Conservation (phyloP, 169 alveolate species). For the Plasmodium sp. region DNA sequence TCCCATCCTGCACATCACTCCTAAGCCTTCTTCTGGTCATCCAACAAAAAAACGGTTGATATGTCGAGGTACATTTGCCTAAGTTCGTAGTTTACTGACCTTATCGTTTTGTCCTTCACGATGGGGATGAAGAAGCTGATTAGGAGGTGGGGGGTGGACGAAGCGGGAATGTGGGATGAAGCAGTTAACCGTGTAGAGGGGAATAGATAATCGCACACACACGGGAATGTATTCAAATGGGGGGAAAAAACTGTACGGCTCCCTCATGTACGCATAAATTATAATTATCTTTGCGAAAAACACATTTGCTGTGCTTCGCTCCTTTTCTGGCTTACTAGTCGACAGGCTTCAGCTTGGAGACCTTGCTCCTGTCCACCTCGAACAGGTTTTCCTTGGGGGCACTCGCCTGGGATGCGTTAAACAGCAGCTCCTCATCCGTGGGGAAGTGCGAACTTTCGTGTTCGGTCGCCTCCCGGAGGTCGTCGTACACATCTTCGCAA, state of each 20-base stretch:
- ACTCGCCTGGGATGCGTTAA: background rate
- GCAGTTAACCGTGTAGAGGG: background rate
- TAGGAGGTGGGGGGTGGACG: background rate
- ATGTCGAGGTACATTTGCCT: slow-evolving; percentile 68
- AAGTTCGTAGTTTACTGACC: slow-evolving; percentile 50
- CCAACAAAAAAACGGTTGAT: slow-evolving; percentile 67
- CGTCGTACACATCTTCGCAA: slow-evolving; percentile 56
- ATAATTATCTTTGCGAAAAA: background rate
- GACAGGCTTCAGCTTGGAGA: background rate
- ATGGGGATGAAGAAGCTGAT: slow-evolving; percentile 70
- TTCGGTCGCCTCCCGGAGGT: slow-evolving; percentile 35
- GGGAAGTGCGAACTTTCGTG: slow-evolving; percentile 69
- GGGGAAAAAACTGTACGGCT: background rate
- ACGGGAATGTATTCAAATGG: background rate
- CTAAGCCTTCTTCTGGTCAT: slow-evolving; percentile 15
- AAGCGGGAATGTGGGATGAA: background rate
- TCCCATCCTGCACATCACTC: background rate
- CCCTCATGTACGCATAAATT: background rate
- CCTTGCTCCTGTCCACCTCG: background rate
- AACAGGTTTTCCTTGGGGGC: background rate
- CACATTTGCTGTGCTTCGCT: background rate
- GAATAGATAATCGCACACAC: background rate
- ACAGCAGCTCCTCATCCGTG: slow-evolving; percentile 34
- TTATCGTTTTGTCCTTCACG: slow-evolving; percentile 72
- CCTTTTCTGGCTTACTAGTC: slow-evolving; percentile 20